Evolutionary conservation across 1,284 basidiomycete species (phyloP).

Genomic region (Boletellus deceptivus): DNA sequence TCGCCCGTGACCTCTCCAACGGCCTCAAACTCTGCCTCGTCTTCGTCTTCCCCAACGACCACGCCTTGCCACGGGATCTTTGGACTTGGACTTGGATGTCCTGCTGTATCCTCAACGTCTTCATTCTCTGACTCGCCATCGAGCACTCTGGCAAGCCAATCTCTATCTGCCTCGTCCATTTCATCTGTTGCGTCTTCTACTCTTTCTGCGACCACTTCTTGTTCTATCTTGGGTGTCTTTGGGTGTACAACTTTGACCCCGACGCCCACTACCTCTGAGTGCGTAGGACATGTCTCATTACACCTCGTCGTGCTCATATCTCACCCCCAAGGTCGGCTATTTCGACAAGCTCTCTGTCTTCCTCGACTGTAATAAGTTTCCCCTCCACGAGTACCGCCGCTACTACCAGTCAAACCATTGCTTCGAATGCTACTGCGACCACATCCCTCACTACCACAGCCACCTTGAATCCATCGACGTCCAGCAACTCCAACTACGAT

Average conservation of each 20-base stretch:
- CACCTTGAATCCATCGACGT: slow-evolving; percentile 10
- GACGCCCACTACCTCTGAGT: slow-evolving; percentile 8
- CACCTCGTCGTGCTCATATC: slow-evolving; percentile 6
- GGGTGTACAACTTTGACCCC: slow-evolving; percentile 13
- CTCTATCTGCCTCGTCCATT: background rate
- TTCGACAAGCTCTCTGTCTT: slow-evolving; percentile 5
- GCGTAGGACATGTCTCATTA: slow-evolving; percentile 3
- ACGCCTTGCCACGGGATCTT: background rate
- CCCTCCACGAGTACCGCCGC: slow-evolving; percentile 8
- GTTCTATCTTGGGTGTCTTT: slow-evolving; percentile 14
- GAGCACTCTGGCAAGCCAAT: slow-evolving; percentile 2
- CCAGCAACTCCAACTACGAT: slow-evolving; percentile 28
- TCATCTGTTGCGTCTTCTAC: background rate
- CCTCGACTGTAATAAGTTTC: slow-evolving; percentile 31
- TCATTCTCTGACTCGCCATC: slow-evolving; percentile 2
- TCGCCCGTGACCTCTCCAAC: background rate
- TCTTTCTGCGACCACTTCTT: slow-evolving; percentile 10
- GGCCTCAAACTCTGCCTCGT: background rate
- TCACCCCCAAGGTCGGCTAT: slow-evolving; percentile 1
- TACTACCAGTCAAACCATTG: background rate
- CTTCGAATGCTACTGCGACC: slow-evolving; percentile 9
- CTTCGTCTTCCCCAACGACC: background rate
- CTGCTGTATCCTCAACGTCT: background rate
- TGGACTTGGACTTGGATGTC: background rate
- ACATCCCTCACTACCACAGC: slow-evolving; percentile 17